phyloP scores from a whole-genome alignment of 2,329 filamentous ascomycete genomes.

The Daldinia eschscholtzii region DNA sequence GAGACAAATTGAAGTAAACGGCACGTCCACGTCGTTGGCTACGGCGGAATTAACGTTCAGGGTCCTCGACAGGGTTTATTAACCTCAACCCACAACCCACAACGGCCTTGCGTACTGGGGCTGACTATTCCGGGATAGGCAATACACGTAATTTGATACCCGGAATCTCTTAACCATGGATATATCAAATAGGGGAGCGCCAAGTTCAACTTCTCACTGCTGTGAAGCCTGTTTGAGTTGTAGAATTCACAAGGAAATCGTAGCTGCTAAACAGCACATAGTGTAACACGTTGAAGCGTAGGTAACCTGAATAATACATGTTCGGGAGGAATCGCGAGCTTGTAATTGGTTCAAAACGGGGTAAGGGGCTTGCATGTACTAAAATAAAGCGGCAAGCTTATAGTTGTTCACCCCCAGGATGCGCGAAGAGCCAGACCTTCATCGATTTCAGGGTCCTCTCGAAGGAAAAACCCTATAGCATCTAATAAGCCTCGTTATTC shows the following conservation, averaged over 20 bases:
- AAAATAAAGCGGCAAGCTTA: background rate
- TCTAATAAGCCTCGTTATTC: slow-evolving; percentile 35
- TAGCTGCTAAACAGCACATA: background rate
- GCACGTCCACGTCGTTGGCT: background rate
- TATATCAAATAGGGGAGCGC: background rate
- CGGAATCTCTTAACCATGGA: background rate
- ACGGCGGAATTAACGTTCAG: slow-evolving; percentile 3
- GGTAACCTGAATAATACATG: background rate
- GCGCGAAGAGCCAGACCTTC: background rate
- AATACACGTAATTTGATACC: slow-evolving; percentile 3
- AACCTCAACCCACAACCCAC: slow-evolving; percentile 5
- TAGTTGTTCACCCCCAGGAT: background rate
- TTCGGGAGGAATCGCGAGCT: background rate
- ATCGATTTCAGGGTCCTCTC: slow-evolving; percentile 24
- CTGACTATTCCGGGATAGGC: background rate
- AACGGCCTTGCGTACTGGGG: background rate
- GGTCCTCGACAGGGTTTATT: background rate
- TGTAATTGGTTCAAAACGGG: background rate
- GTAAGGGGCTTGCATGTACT: background rate
- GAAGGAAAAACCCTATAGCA: slow-evolving; percentile 20
- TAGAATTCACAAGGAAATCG: background rate
- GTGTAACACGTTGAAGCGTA: background rate
- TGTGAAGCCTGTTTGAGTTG: background rate
- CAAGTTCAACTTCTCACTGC: background rate
- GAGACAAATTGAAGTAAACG: background rate